Base-by-base conservation (phyloP, 139 green algal genomes). In the Chlamydomonas sp. region DNA sequence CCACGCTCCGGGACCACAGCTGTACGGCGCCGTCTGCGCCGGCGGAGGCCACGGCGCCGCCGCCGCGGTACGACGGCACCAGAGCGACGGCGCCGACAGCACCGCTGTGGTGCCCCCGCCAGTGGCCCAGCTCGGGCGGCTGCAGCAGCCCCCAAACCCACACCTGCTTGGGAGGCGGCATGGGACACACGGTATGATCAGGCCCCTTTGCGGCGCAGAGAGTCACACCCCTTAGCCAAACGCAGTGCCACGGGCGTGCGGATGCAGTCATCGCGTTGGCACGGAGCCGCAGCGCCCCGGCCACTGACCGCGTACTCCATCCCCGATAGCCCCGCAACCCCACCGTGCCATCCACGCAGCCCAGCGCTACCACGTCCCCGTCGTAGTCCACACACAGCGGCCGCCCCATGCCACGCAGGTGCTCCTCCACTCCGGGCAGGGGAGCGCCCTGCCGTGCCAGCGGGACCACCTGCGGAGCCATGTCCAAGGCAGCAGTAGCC, bases 261-360 rank as follows among this genome's bases (percentile, higher is more conserved):
- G 31, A 49, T 49, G 31, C 31, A 49, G 31, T 49, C 31, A 49
- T 49, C 31, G 31, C 31, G 31, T 49, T 49, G 31, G 31, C 31
- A 49, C 31, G 31, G 31, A 49, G 10, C 67, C 67, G 9, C 10
- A n/a, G 67, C 67, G 8, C 10, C 78, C 78, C 18, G 5, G 20
- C 63, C 5, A 6, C 61, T 3, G n/a, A 9, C 60, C 8, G 9
- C 20, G 9, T 63, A 1, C 12, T 14, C 79, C n/a, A 62, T 62
- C 17, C 62, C n/a, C 12, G 20, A n/a, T 49, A n/a, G 8, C 72
- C 6, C 72, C 60, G 5, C 71, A 14, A 71, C 4, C 82, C 1
- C 72, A 87, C 83, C 74, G 6, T 88, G 62, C 83, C 83, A 62
- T 88, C 83, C 72, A 82, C 83, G 63, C 63, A 88, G 72, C 83